Base-by-base conservation (phyloP, 2,329 filamentous ascomycete species). In the Coleophoma eucalyptorum region DNA sequence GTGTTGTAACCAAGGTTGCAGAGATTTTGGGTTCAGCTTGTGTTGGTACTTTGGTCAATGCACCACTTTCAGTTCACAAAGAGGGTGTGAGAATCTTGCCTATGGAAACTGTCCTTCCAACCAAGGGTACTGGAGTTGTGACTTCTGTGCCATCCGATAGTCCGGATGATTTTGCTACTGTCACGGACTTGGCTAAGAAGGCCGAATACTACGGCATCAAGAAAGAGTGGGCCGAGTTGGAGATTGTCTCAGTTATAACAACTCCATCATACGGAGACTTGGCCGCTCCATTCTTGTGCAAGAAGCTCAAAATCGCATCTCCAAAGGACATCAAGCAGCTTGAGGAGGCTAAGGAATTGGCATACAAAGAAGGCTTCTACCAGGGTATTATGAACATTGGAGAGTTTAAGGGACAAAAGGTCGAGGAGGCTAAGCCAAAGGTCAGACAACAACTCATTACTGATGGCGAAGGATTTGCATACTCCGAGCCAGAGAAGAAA, bases 331-430 rank as follows among this genome's bases (percentile, higher is more conserved):
- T 86, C 34, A 94, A 89, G 67, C 87, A 92, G 71, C 83, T 99
- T 43, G 88, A 89, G 43, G 88, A 97, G 69, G 94, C 94, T 43
- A 99, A 99, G 74, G 93, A 97, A 60, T 75, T 95, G 58, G 92
- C 94, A 0, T 99, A 99, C 79, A 96, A 94, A 72, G 92, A 97
- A 66, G 94, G 92, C 15, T 97, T 90, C 76, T 99, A 99, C 76
- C 91, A 96, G 73, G 94, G 94, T 58, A 87, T 80, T 51, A 89
- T 99, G 84, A 76, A 91, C 56, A 80, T 90, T 54, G 94, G 94
- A 51, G 89, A 96, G 31, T 96, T 89, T 72, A 88, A 86, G 68
- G 94, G 93, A 47, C 82, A 93, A 70, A 81, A 89, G 58, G 94
- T 99, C 7, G 87, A 94, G 67, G 80, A 82, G 50, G 92, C 89